Conservation (phyloP, 805 yeast genomes). For the Lipomyces sp. region DNA sequence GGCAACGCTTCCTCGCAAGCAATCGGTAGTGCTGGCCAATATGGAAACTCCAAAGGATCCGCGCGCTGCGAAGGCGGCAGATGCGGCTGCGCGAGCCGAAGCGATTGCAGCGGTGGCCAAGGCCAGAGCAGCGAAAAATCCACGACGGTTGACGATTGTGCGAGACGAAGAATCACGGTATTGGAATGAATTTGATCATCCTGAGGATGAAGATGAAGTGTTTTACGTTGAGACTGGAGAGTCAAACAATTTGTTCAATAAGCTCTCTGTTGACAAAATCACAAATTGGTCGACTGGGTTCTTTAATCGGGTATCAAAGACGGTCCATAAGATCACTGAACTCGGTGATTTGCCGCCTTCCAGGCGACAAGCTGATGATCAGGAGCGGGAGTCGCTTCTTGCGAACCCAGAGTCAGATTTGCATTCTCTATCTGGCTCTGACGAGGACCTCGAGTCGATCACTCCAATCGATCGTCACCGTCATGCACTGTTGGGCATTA, state of each 20-base stretch:
- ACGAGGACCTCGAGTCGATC: slow-evolving; percentile 12
- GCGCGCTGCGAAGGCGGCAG: neutral
- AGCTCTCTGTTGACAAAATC: slow-evolving; percentile 37
- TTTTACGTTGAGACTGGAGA: slow-evolving; percentile 41
- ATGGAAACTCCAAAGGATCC: neutral
- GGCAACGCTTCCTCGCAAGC: neutral
- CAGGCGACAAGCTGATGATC: slow-evolving; percentile 21
- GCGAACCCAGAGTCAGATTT: slow-evolving; percentile 31
- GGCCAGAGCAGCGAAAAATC: neutral
- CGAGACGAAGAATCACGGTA: slow-evolving; percentile 48
- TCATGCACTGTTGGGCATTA: slow-evolving; percentile 10
- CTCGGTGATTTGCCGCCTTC: slow-evolving; percentile 23
- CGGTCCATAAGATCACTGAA: slow-evolving; percentile 19
- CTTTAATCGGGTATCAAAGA: slow-evolving; percentile 29
- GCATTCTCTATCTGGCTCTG: neutral
- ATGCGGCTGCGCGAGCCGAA: slow-evolving; percentile 14
- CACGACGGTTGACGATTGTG: slow-evolving; percentile 20
- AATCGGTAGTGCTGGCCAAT: slow-evolving; percentile 1
- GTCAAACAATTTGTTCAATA: slow-evolving; percentile 42
- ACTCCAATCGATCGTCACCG: neutral
- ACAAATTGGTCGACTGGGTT: slow-evolving; percentile 38
- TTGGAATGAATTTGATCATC: slow-evolving; percentile 73
- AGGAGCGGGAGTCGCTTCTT: slow-evolving; percentile 45
- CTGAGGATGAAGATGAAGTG: slow-evolving; percentile 53
- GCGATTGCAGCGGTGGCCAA: slow-evolving; percentile 20